Percentiles rank a stretch among this genome's conserved stretches.
These are phyloP conservation scores for Tubosaeta sp. DNA, from an alignment of 768 basidiomycete species.

Conservation along the genomic window DNA sequence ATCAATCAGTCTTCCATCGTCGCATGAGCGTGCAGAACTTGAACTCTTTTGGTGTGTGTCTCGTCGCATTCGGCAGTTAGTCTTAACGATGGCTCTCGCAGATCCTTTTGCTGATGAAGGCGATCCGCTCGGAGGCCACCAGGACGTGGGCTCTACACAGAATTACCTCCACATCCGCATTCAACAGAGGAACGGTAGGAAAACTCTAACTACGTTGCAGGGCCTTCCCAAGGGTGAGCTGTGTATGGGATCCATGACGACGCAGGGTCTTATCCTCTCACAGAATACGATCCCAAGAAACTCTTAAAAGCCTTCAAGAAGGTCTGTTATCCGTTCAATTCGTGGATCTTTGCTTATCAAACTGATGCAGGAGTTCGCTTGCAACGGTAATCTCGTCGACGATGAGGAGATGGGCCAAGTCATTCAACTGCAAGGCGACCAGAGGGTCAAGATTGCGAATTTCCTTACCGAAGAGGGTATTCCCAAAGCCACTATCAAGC, in stretches of 20 bases:
- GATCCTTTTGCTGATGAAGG: constrained; percentile 97
- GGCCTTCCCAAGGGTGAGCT: constrained; percentile 82
- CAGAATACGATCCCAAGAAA: constrained; percentile 97
- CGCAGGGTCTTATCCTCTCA: constrained; percentile 11
- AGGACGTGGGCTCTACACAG: constrained; percentile 76
- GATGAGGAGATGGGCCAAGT: constrained; percentile 96
- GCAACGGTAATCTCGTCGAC: constrained; percentile 95
- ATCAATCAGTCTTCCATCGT: constrained; percentile 44
- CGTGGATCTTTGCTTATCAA: constrained; percentile 7
- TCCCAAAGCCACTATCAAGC: constrained; percentile 71
- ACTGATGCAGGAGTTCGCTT: constrained; percentile 80
- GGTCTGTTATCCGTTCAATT: constrained; percentile 37
- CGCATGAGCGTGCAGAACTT: constrained; percentile 96
- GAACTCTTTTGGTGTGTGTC: constrained; percentile 62
- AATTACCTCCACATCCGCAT: constrained; percentile 95
- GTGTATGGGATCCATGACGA: constrained; percentile 4
- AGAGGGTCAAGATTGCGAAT: constrained; percentile 81
- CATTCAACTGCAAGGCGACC: constrained; percentile 98
- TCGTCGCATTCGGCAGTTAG: background rate
- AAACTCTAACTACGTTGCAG: constrained; percentile 96
- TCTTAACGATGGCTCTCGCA: constrained; percentile 31
- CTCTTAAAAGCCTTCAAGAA: constrained; percentile 99
- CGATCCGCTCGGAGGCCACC: constrained; percentile 68
- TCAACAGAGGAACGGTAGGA: constrained; percentile 98
- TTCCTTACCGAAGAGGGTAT: constrained; percentile 87